Evolutionary conservation across 2,329 filamentous ascomycete genomes (phyloP).

Genomic region (Aspergillus candidus): DNA sequence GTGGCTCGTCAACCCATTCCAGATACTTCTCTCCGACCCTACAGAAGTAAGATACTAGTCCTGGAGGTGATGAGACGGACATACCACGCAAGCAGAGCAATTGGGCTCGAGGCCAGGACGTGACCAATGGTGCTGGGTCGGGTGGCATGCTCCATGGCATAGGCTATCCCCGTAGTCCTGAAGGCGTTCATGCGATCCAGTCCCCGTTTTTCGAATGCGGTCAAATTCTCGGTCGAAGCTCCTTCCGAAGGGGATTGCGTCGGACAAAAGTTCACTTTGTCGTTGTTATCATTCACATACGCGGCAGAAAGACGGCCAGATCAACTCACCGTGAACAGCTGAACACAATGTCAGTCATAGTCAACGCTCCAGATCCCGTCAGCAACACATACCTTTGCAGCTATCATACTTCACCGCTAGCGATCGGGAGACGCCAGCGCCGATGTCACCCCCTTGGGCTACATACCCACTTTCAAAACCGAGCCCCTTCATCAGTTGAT

Average conservation of each 20-base stretch:
- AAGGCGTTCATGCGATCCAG: constrained; percentile 18
- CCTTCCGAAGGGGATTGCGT: constrained; percentile 17
- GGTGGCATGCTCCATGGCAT: constrained; percentile 27
- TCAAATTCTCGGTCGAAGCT: constrained; percentile 17
- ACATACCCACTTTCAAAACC: constrained; percentile 27
- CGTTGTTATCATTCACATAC: constrained; percentile 5
- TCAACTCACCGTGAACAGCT: constrained; percentile 26
- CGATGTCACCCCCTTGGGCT: constrained; percentile 29
- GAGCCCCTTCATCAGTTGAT: constrained; percentile 25
- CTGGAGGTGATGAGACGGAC: not conserved
- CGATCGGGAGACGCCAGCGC: constrained; percentile 19
- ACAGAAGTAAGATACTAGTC: not conserved
- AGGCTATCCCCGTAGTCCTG: constrained; percentile 15
- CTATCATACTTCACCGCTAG: constrained; percentile 22
- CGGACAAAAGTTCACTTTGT: constrained; percentile 24
- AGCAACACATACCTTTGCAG: constrained; percentile 22
- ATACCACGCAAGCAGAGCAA: constrained; percentile 30
- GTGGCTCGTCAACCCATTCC: constrained; percentile 32
- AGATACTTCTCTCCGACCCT: constrained; percentile 39
- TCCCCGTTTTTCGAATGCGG: constrained; percentile 25
- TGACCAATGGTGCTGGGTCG: constrained; percentile 31
- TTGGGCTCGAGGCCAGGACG: constrained; percentile 26
- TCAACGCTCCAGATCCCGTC: not conserved
- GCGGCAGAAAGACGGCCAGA: not conserved
- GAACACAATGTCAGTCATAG: not conserved